Conservation (phyloP, 2,329 filamentous ascomycete genomes). For the Phaeosphaeria sp. region DNA sequence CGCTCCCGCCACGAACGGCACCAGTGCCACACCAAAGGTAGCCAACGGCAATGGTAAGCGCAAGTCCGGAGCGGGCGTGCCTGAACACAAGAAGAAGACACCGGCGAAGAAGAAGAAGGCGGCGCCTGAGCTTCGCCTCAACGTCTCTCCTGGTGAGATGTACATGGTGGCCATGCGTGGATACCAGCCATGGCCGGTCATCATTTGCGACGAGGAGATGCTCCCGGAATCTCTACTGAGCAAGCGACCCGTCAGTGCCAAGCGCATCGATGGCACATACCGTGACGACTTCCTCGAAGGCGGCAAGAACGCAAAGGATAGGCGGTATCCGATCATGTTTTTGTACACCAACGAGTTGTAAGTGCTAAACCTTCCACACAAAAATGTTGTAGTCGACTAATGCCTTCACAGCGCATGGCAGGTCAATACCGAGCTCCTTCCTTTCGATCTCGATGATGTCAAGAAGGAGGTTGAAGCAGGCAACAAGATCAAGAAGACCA, state of each 20-base stretch:
- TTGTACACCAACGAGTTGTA: constrained; percentile 96
- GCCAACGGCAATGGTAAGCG: constrained; percentile 57
- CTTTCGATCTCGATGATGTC: constrained; percentile 77
- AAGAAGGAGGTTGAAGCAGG: constrained; percentile 72
- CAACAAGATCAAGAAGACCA: constrained; percentile 85
- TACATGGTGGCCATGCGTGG: constrained; percentile 95
- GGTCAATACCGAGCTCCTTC: constrained; percentile 79
- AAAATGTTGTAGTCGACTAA: constrained; percentile 8
- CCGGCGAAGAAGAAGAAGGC: constrained; percentile 82
- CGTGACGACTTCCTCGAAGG: constrained; percentile 86
- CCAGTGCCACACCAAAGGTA: constrained; percentile 50
- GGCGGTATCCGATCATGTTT: constrained; percentile 95
- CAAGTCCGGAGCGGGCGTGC: constrained; percentile 72
- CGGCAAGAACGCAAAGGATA: constrained; percentile 82
- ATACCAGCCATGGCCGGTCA: constrained; percentile 91
- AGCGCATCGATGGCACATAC: constrained; percentile 82
- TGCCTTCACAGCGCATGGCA: constrained; percentile 78
- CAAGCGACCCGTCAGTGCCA: constrained; percentile 83
- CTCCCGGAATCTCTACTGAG: constrained; percentile 79
- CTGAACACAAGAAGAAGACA: constrained; percentile 76
- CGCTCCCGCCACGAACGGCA: constrained; percentile 56
- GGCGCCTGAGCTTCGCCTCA: constrained; percentile 68
- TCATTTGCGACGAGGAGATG: constrained; percentile 95
- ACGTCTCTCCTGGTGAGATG: constrained; percentile 89
- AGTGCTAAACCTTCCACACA: constrained; percentile 54